These are phyloP conservation scores for Fusarium scirpi DNA, from an alignment of 2,329 filamentous ascomycete genomes.

Conservation along the genomic window DNA sequence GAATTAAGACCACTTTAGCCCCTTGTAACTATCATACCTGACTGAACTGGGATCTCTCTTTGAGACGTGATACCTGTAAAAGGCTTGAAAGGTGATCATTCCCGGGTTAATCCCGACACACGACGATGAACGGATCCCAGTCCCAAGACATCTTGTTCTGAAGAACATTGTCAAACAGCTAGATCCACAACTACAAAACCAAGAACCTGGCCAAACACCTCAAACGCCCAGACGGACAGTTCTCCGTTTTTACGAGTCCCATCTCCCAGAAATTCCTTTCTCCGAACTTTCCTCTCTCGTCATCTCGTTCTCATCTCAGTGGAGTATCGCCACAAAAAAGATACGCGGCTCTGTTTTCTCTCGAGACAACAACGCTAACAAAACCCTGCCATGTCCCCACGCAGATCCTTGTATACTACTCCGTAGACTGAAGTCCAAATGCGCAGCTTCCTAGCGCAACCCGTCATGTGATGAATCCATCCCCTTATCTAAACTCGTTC, in stretches of 20 bases:
- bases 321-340: not conserved
- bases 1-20: not conserved
- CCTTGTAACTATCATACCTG: not conserved
- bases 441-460: not conserved
- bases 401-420: not conserved
- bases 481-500: not conserved
- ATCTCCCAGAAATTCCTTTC: not conserved
- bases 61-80: not conserved
- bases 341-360: not conserved
- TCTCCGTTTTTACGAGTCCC: not conserved
- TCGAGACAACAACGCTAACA: constrained; percentile 5
- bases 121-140: no score
- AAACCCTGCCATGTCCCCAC: not conserved
- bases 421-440: not conserved
- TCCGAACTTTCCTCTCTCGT: not conserved
- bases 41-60: fast-evolving
- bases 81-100: not conserved
- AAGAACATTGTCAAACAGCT: not conserved
- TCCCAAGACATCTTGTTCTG: not conserved
- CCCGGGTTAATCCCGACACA: not conserved
- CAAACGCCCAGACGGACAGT: not conserved
- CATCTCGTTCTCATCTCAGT: not conserved
- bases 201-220: not conserved
- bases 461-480: constrained; percentile 29
- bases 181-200: not conserved